A percentile compares a stretch with the other conserved stretches of the same genome.
These are phyloP conservation scores for Ramularia collo-cygni DNA, from an alignment of 2,329 filamentous ascomycete species.

Conservation along the genomic window DNA sequence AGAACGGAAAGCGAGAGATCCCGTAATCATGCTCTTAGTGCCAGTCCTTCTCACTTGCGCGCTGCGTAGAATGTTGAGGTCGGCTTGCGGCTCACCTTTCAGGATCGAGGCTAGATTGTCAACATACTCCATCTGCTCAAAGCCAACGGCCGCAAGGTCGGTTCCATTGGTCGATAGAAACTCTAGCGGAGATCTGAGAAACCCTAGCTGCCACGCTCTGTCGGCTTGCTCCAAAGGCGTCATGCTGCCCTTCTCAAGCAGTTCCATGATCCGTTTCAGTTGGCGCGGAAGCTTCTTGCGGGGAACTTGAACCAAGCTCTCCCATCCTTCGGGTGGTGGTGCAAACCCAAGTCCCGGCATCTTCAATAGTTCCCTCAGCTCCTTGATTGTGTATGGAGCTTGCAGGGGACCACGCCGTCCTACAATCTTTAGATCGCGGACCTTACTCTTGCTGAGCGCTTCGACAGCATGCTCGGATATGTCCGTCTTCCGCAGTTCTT, in stretches of 20 bases:
- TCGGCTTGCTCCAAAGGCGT: slow-evolving; percentile 41
- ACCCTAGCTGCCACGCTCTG: slow-evolving; percentile 79
- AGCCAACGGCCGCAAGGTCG: slow-evolving; percentile 58
- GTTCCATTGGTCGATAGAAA: slow-evolving; percentile 51
- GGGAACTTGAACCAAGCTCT: slow-evolving; percentile 43
- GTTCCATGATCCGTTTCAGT: slow-evolving; percentile 68
- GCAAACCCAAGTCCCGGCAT: slow-evolving; percentile 66
- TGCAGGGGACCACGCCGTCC: slow-evolving; percentile 75
- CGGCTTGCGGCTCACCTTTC: slow-evolving; percentile 21
- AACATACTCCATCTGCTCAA: slow-evolving; percentile 47
- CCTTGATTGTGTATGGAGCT: slow-evolving; percentile 94
- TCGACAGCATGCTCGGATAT: slow-evolving; percentile 81
- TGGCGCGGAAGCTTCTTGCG: slow-evolving; percentile 64
- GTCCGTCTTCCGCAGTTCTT: slow-evolving; percentile 71
- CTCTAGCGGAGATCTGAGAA: slow-evolving; percentile 68
- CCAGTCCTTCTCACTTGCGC: slow-evolving; percentile 22
- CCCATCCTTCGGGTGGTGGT: slow-evolving; percentile 37
- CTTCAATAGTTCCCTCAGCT: slow-evolving; percentile 79
- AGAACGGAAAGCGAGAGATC: slow-evolving; percentile 78
- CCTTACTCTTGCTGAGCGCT: slow-evolving; percentile 60
- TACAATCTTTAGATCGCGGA: slow-evolving; percentile 78
- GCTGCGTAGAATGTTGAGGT: slow-evolving; percentile 25
- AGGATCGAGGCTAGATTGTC: slow-evolving; percentile 12
- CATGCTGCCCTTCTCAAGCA: slow-evolving; percentile 68
- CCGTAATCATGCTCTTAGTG: slow-evolving; percentile 44